phyloP scores from a whole-genome alignment of 2,329 filamentous ascomycete genomes.

The Aureobasidium sp. region DNA sequence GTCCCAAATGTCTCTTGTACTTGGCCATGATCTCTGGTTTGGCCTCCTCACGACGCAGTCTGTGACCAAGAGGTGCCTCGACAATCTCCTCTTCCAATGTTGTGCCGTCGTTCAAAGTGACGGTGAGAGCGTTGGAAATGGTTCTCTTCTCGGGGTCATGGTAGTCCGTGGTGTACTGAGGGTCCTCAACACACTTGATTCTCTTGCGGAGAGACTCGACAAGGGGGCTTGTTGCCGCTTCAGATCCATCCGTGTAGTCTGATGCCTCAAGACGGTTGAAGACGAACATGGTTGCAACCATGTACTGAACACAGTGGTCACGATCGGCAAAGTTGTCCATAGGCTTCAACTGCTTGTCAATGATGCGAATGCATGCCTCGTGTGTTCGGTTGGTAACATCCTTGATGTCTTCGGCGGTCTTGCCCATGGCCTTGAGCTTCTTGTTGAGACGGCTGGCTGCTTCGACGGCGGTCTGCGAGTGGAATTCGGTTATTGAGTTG shows the following conservation, averaged over 20 bases:
- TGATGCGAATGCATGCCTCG: slow-evolving; percentile 97
- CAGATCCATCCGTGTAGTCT: slow-evolving; percentile 87
- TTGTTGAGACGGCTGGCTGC: slow-evolving; percentile 81
- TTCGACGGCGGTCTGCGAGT: slow-evolving; percentile 97
- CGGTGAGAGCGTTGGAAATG: slow-evolving; percentile 94
- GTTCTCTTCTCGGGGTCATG: slow-evolving; percentile 88
- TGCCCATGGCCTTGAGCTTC: slow-evolving; percentile 74
- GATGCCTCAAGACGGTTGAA: slow-evolving; percentile 88
- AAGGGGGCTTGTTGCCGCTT: slow-evolving; percentile 81
- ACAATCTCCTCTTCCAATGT: slow-evolving; percentile 83
- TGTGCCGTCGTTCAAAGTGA: slow-evolving; percentile 90
- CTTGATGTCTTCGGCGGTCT: slow-evolving; percentile 91
- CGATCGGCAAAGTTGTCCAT: slow-evolving; percentile 99
- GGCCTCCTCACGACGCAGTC: slow-evolving; percentile 83
- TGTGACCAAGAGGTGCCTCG: slow-evolving; percentile 90
- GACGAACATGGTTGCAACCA: slow-evolving; percentile 92
- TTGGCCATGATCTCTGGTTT: slow-evolving; percentile 96
- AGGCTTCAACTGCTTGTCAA: slow-evolving; percentile 99
- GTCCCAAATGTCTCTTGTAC: slow-evolving; percentile 83
- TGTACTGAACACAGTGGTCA: slow-evolving; percentile 99
- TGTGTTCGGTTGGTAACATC: slow-evolving; percentile 89
- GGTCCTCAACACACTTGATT: slow-evolving; percentile 95
- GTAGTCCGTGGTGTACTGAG: slow-evolving; percentile 90
- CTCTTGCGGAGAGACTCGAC: slow-evolving; percentile 87
- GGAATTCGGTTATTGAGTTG: slow-evolving; percentile 64